Evolutionary conservation across 805 yeast species (phyloP).

Genomic region (Kazachstania psychrophila): DNA sequence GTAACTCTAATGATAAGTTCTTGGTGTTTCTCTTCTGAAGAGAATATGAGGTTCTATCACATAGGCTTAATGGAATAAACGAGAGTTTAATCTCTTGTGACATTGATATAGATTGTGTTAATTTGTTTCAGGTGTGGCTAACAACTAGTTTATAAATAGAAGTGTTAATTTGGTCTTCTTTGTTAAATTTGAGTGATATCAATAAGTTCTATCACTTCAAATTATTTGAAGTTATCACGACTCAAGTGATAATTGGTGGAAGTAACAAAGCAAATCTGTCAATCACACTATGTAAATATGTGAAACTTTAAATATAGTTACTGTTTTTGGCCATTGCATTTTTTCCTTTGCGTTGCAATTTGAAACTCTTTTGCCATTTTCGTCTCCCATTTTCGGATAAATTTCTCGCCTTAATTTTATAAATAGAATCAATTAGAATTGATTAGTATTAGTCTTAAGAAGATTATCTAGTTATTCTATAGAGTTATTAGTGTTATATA

Average conservation of each 20-base stretch:
- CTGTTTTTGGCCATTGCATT: not conserved
- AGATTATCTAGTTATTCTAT: no score
- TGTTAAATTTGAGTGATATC: no score
- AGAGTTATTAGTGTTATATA: no score
- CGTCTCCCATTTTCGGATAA: no score
- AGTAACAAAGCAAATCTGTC: no score
- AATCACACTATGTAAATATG: not conserved
- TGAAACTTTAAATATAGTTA: not conserved
- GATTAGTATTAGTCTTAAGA: no score
- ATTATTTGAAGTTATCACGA: no score
- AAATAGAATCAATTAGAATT: no score
- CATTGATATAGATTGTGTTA: not conserved
- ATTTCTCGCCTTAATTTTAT: no score
- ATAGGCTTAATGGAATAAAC: constrained; percentile 1
- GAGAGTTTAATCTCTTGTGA: not conserved
- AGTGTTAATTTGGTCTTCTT: not conserved
- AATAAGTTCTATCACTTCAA: no score
- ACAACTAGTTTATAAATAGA: no score
- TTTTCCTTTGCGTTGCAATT: not conserved
- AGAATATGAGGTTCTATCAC: constrained; percentile 12
- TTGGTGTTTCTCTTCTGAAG: constrained; percentile 25
- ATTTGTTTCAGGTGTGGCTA: not conserved
- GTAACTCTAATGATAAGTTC: constrained; percentile 16
- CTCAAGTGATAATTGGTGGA: no score
- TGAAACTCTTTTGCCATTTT: not conserved